phyloP scores from a whole-genome alignment of 164 flowering plant genomes.

The Liriodendron chinense region DNA sequence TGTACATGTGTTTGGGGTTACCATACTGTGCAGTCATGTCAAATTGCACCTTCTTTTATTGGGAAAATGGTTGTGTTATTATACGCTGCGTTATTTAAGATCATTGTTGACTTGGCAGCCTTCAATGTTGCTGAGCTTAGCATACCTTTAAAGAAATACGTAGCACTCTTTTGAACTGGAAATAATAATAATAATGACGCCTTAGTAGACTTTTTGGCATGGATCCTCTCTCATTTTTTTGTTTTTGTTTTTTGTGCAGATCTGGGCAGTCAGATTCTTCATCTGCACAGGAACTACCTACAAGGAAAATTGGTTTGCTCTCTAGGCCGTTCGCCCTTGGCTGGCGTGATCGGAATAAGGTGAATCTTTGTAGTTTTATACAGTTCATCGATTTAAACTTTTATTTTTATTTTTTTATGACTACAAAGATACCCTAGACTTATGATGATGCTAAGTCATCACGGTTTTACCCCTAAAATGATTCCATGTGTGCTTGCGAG shows the following conservation, averaged over 20 bases:
- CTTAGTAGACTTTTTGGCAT: neutral
- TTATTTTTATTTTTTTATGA: neutral
- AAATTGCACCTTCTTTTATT: too few relatives aligned
- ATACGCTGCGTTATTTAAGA: neutral
- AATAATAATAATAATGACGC: neutral
- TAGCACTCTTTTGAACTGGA: neutral
- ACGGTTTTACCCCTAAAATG: neutral
- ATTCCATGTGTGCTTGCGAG: neutral
- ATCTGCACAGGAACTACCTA: slow-evolving; percentile 51
- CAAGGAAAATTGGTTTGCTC: slow-evolving; percentile 69
- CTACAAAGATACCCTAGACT: neutral
- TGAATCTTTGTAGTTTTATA: slow-evolving; percentile 10
- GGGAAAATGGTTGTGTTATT: too few relatives aligned
- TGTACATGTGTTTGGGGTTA: too few relatives aligned
- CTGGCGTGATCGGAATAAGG: slow-evolving; percentile 91
- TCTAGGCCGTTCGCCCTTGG: slow-evolving; percentile 82
- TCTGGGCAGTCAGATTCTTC: slow-evolving; percentile 35
- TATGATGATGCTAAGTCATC: neutral
- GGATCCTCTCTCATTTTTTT: neutral
- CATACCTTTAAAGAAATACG: neutral
- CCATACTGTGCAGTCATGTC: too few relatives aligned
- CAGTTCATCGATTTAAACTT: neutral
- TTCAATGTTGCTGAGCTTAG: neutral
- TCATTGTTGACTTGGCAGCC: neutral
- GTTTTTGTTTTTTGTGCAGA: slow-evolving; percentile 25